These are phyloP conservation scores for Peronospora belbahrii DNA, from an alignment of 352 stramenopile genomes.

Conservation along the genomic window DNA sequence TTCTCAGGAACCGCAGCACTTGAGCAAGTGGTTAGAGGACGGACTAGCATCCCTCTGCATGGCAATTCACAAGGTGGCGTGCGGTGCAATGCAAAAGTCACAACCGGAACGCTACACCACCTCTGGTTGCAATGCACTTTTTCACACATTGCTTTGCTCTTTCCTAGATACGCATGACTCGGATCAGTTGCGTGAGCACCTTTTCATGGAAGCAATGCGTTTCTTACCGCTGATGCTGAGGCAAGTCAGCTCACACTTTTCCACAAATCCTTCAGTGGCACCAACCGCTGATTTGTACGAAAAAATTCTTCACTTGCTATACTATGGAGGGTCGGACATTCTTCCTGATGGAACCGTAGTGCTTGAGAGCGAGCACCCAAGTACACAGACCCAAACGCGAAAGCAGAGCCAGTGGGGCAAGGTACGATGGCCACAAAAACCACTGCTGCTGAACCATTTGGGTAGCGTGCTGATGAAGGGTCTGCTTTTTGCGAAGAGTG, in stretches of 20 bases:
- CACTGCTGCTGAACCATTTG: slow-evolving; percentile 63
- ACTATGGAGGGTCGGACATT: slow-evolving; percentile 68
- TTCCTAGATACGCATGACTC: slow-evolving; percentile 51
- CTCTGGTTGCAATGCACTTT: slow-evolving; percentile 68
- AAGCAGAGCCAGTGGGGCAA: slow-evolving; percentile 84
- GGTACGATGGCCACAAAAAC: slow-evolving; percentile 68
- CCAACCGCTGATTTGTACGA: slow-evolving; percentile 20
- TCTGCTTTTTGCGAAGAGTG: slow-evolving; percentile 47
- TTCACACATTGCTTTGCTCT: slow-evolving; percentile 73
- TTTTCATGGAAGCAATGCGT: slow-evolving; percentile 62
- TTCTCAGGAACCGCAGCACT: slow-evolving; percentile 14
- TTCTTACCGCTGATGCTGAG: slow-evolving; percentile 70
- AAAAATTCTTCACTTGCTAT: slow-evolving; percentile 57
- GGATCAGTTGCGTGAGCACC: slow-evolving; percentile 58
- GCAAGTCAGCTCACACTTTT: slow-evolving; percentile 31
- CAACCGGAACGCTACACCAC: slow-evolving; percentile 71
- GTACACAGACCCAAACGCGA: slow-evolving; percentile 78
- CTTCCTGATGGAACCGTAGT: slow-evolving; percentile 54
- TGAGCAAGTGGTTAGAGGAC: slow-evolving; percentile 55
- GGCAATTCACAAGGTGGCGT: slow-evolving; percentile 79
- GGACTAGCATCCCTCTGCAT: slow-evolving; percentile 75
- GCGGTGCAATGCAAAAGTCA: slow-evolving; percentile 75
- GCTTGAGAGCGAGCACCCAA: slow-evolving; percentile 69
- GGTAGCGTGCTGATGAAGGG: slow-evolving; percentile 68
- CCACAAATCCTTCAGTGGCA: slow-evolving; percentile 18